Percentiles rank a stretch among this genome's conserved stretches.
phyloP scores from a whole-genome alignment of 495 filamentous ascomycete genomes.

The Annulohypoxylon bovei region DNA sequence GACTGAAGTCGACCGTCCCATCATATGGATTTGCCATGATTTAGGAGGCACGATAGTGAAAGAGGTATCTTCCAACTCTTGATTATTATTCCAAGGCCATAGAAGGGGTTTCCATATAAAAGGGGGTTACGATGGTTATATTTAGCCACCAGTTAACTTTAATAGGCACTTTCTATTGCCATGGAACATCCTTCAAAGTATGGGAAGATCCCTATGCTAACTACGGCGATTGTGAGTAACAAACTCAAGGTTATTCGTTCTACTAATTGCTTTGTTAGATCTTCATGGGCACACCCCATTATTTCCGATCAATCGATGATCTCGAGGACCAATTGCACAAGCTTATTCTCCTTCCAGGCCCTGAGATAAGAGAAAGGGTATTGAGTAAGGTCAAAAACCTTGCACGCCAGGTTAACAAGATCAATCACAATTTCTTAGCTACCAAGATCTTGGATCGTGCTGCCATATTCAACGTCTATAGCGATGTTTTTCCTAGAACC shows the following conservation, averaged over 20 bases:
- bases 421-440: slow-evolving; percentile 16
- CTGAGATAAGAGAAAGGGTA: neutral
- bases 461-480: slow-evolving; percentile 24
- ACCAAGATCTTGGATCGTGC: slow-evolving; percentile 24
- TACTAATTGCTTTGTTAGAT: slow-evolving; percentile 15
- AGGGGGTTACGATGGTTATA: neutral
- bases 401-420: slow-evolving; percentile 5
- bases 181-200: neutral
- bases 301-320: neutral
- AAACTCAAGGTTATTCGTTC: neutral
- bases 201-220: slow-evolving; percentile 11
- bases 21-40: slow-evolving; percentile 39
- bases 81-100: neutral
- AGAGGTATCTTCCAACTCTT: slow-evolving; percentile 4
- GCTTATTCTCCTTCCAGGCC: slow-evolving; percentile 8
- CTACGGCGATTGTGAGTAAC: neutral
- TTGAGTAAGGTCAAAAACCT: slow-evolving; percentile 20
- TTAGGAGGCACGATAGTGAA: slow-evolving; percentile 41
- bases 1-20: slow-evolving; percentile 25
- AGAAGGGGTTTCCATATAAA: neutral
- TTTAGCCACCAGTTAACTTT: neutral
- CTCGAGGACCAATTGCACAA: slow-evolving; percentile 31
- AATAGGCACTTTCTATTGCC: slow-evolving; percentile 13
- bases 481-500: neutral
- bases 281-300: slow-evolving; percentile 33